Evolutionary conservation across 2,329 filamentous ascomycete genomes (phyloP).

Genomic region (Beauveria sp.): DNA sequence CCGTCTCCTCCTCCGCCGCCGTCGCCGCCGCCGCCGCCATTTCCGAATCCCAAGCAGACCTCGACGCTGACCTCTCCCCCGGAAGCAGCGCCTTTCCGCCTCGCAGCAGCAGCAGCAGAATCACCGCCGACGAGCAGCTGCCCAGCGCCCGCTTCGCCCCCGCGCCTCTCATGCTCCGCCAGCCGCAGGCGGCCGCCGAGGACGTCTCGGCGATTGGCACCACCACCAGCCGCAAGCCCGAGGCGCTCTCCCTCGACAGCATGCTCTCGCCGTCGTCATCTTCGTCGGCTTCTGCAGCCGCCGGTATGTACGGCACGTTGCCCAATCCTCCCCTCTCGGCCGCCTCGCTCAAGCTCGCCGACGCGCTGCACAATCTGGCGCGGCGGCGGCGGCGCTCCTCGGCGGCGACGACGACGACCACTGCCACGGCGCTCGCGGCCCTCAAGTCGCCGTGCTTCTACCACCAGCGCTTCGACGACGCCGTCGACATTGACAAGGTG

Average conservation of each 20-base stretch:
- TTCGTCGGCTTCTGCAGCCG: constrained; percentile 24
- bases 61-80: background rate
- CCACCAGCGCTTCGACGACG: constrained; percentile 93
- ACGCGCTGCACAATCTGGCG: constrained; percentile 49
- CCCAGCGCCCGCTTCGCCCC: background rate
- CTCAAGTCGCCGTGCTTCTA: constrained; percentile 95
- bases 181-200: background rate
- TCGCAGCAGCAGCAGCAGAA: constrained; percentile 58
- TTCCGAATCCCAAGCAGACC: background rate
- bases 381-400: constrained; percentile 22
- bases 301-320: constrained; percentile 25
- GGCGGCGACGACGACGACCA: constrained; percentile 24
- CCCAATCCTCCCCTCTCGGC: constrained; percentile 34
- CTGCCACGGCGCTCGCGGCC: constrained; percentile 43
- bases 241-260: constrained; percentile 49
- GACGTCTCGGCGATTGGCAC: constrained; percentile 50
- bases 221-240: constrained; percentile 36
- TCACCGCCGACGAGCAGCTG: constrained; percentile 36
- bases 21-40: background rate
- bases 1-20: constrained; percentile 8
- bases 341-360: constrained; percentile 56
- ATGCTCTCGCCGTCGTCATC: constrained; percentile 41
- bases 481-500: constrained; percentile 89
- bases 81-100: background rate
- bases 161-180: constrained; percentile 7